These are phyloP conservation scores for Glycine soja DNA, from an alignment of 306 rosid genomes.

Conservation along the genomic window DNA sequence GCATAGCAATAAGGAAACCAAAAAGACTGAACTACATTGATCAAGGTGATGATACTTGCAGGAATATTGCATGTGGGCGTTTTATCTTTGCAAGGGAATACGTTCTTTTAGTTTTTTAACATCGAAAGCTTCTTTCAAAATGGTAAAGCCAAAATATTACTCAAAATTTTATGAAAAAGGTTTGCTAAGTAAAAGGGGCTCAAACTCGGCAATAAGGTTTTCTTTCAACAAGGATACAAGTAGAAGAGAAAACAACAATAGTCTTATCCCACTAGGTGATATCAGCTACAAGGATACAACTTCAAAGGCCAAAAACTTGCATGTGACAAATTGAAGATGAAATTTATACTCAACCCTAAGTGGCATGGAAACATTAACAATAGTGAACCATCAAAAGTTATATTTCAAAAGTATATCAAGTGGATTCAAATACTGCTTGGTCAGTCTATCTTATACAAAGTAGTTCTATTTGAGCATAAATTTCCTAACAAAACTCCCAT, in stretches of 20 bases:
- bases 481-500: constrained; percentile 36
- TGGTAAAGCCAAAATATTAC: constrained; percentile 13
- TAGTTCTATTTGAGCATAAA: constrained; percentile 18
- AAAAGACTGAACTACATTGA: background rate
- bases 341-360: background rate
- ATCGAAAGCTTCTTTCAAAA: too few species aligned
- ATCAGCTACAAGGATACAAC: background rate
- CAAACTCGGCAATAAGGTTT: background rate
- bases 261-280: background rate
- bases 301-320: constrained; percentile 4
- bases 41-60: constrained; percentile 41
- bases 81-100: constrained; percentile 10
- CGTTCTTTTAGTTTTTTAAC: constrained; percentile 4
- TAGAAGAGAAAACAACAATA: background rate
- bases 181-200: constrained; percentile 14
- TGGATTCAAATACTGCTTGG: background rate
- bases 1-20: constrained; percentile 36
- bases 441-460: background rate
- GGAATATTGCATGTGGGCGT: constrained; percentile 40
- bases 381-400: constrained; percentile 4
- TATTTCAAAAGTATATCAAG: background rate
- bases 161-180: constrained; percentile 37
- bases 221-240: constrained; percentile 18
- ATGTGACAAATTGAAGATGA: background rate
- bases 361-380: background rate